phyloP scores from a whole-genome alignment of 2,329 filamentous ascomycete genomes.

The Aspergillus uvarum region DNA sequence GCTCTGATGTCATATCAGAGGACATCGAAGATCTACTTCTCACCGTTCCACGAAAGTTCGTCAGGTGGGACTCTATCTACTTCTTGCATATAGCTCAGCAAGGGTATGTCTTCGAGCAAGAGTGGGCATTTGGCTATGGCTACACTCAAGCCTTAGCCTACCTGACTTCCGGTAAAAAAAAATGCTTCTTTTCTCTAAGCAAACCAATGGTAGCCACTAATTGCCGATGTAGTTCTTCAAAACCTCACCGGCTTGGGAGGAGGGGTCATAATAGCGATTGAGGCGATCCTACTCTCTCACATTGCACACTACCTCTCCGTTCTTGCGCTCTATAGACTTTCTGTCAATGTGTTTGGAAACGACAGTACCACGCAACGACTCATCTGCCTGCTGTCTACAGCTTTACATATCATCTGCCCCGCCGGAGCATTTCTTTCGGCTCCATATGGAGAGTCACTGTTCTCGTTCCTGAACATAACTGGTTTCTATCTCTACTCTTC shows the following conservation, averaged over 20 bases:
- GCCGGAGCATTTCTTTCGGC: constrained; percentile 87
- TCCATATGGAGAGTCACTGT: constrained; percentile 78
- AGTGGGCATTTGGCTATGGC: constrained; percentile 65
- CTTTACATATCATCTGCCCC: constrained; percentile 79
- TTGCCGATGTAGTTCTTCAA: constrained; percentile 23
- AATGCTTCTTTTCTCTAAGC: not conserved
- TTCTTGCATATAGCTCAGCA: constrained; percentile 55
- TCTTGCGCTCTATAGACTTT: constrained; percentile 68
- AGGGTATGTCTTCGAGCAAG: constrained; percentile 62
- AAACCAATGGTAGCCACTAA: constrained; percentile 14
- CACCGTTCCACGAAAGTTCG: constrained; percentile 45
- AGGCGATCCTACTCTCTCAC: constrained; percentile 69
- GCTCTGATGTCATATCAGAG: constrained; percentile 10
- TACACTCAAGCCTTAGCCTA: constrained; percentile 48
- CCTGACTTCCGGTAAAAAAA: constrained; percentile 37
- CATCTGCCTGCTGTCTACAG: constrained; percentile 61
- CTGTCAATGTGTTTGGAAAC: constrained; percentile 54
- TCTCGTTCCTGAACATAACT: constrained; percentile 72
- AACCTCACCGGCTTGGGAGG: constrained; percentile 22
- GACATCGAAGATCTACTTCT: constrained; percentile 16
- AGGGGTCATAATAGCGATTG: constrained; percentile 37
- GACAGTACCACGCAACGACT: constrained; percentile 30
- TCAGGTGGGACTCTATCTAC: constrained; percentile 64
- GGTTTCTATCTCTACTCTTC: constrained; percentile 70
- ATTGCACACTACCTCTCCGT: constrained; percentile 74